These are phyloP conservation scores for Alternaria sp. DNA, from an alignment of 2,329 filamentous ascomycete genomes.

Conservation along the genomic window DNA sequence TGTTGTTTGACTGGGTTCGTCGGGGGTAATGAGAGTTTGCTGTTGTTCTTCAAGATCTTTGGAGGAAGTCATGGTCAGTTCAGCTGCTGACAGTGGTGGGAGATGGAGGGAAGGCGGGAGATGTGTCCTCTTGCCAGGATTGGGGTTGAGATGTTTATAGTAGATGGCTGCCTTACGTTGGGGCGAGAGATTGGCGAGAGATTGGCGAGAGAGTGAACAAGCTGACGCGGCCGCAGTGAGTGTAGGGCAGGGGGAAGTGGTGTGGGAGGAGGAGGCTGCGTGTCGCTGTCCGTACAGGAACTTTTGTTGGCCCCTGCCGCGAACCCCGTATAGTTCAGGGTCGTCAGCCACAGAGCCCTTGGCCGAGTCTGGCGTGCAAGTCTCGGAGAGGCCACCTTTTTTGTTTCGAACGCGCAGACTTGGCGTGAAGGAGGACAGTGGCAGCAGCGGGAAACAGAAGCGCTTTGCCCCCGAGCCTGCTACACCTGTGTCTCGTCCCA, in stretches of 20 bases:
- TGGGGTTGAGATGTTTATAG: conserved; percentile 19
- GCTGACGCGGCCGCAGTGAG: conserved; percentile 40
- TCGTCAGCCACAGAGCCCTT: conserved; percentile 25
- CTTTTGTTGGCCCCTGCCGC: conserved; percentile 28
- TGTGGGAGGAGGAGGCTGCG: conserved; percentile 16
- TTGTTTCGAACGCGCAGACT: not conserved
- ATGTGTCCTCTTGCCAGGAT: conserved; percentile 42
- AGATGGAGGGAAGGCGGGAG: conserved; percentile 20
- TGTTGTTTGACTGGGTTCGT: conserved; percentile 24
- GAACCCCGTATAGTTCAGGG: conserved; percentile 25
- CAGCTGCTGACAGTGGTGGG: conserved; percentile 27
- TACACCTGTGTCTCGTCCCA: conserved; percentile 17
- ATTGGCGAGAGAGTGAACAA: conserved; percentile 20
- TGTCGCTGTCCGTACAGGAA: conserved; percentile 11
- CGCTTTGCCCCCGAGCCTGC: conserved; percentile 18
- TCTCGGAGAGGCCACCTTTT: conserved; percentile 13
- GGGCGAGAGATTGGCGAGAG: conserved; percentile 20
- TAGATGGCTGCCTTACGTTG: conserved; percentile 44
- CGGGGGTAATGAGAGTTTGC: conserved; percentile 34
- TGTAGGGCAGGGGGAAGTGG: conserved; percentile 10
- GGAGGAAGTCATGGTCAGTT: conserved; percentile 43
- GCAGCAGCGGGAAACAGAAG: not conserved
- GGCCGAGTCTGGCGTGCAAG: conserved; percentile 23
- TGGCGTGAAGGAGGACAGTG: conserved; percentile 2
- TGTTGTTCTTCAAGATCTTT: conserved; percentile 44